phyloP scores from a whole-genome alignment of 1,284 basidiomycete species.

The Moesziomyces aphidis region DNA sequence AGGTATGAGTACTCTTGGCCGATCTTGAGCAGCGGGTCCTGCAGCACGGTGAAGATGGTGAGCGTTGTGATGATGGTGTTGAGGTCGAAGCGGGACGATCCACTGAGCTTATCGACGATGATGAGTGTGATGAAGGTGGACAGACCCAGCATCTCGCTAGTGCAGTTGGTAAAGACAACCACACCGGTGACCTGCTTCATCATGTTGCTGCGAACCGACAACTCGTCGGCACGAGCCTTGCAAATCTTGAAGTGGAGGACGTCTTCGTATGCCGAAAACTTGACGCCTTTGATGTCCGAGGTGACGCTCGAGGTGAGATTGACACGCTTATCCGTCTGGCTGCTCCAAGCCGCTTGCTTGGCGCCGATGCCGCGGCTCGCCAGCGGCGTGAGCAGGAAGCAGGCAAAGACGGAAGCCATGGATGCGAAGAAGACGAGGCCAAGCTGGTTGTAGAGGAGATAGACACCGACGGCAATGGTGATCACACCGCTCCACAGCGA shows the following conservation, averaged over 20 bases:
- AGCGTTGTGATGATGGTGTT: slow-evolving; percentile 58
- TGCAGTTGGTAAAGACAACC: slow-evolving; percentile 34
- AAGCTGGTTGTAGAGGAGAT: slow-evolving; percentile 53
- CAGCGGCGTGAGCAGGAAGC: slow-evolving; percentile 46
- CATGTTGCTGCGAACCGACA: slow-evolving; percentile 10
- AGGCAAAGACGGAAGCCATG: slow-evolving; percentile 41
- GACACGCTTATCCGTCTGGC: slow-evolving; percentile 52
- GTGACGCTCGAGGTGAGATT: slow-evolving; percentile 49
- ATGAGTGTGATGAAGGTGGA: slow-evolving; percentile 48
- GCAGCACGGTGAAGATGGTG: slow-evolving; percentile 50
- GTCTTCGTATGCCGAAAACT: slow-evolving; percentile 59
- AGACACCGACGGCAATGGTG: slow-evolving; percentile 51
- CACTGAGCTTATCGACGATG: slow-evolving; percentile 39
- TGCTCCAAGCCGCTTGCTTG: slow-evolving; percentile 52
- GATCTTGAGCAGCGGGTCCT: slow-evolving; percentile 46
- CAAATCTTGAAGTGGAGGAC: slow-evolving; percentile 44
- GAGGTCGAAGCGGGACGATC: slow-evolving; percentile 45
- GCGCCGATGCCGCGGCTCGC: slow-evolving; percentile 42
- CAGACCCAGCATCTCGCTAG: slow-evolving; percentile 34
- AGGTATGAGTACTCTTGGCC: slow-evolving; percentile 56
- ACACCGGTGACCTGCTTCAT: slow-evolving; percentile 40
- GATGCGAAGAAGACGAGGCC: slow-evolving; percentile 55
- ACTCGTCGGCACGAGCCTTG: slow-evolving; percentile 46
- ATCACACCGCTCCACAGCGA: slow-evolving; percentile 54
- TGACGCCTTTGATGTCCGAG: slow-evolving; percentile 61